These are phyloP conservation scores for Naganishia sp. DNA, from an alignment of 1,284 basidiomycete species.

Conservation along the genomic window DNA sequence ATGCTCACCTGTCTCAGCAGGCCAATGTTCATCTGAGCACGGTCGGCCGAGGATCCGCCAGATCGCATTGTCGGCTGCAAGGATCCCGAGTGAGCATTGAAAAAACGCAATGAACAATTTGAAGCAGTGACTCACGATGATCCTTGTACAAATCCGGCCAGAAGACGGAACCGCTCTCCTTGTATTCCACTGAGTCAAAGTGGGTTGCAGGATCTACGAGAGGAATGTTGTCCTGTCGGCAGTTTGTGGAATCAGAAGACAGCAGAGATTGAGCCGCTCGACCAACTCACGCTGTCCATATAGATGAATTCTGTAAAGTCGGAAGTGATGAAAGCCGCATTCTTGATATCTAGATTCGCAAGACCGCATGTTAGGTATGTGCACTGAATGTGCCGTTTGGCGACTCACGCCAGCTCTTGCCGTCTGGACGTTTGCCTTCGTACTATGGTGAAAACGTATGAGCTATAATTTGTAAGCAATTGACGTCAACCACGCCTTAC, in stretches of 20 bases:
- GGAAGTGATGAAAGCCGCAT: constrained; percentile 47
- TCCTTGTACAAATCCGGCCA: constrained; percentile 59
- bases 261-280: not conserved
- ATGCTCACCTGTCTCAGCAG: constrained; percentile 52
- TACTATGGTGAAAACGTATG: not conserved
- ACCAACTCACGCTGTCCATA: constrained; percentile 48
- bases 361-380: not conserved
- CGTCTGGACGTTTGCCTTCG: constrained; percentile 35
- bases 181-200: constrained; percentile 54
- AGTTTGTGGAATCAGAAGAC: constrained; percentile 16
- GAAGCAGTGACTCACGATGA: constrained; percentile 47
- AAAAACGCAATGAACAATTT: not conserved
- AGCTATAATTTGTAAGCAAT: not conserved
- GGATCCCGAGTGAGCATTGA: not conserved
- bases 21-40: constrained; percentile 56
- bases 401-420: constrained; percentile 45
- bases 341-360: constrained; percentile 46
- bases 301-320: constrained; percentile 52
- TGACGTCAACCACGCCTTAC: constrained; percentile 22
- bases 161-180: constrained; percentile 53
- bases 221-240: constrained; percentile 54
- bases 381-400: not conserved
- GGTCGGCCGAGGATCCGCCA: constrained; percentile 54
- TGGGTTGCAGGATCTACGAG: constrained; percentile 53
- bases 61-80: constrained; percentile 56